A percentile compares a stretch with the other conserved stretches of the same genome.
Conservation (phyloP, 495 filamentous ascomycete species). For the Penicillium argentinense region DNA sequence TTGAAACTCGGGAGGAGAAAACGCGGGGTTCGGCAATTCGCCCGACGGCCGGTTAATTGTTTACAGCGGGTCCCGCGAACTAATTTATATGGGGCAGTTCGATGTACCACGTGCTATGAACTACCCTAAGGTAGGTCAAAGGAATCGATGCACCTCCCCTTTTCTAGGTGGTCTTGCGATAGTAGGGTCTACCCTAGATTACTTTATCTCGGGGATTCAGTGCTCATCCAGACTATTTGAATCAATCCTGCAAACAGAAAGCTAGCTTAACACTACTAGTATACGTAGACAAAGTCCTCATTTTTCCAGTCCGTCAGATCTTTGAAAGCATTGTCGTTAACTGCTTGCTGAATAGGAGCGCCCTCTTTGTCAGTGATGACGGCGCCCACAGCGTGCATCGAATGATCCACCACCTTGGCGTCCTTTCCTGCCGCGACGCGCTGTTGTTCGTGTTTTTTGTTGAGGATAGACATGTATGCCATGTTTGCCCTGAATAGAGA, state of each 20-base stretch:
- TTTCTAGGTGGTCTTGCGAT: no score
- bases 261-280: conserved; percentile 29
- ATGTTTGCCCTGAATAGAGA: conserved; percentile 30
- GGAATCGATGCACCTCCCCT: no score
- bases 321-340: conserved; percentile 52
- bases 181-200: no score
- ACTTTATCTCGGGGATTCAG: no score
- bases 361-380: conserved; percentile 40
- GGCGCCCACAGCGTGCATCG: conserved; percentile 42
- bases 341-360: conserved; percentile 39
- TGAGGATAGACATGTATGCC: conserved; percentile 47
- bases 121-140: no score
- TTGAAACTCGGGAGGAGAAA: conserved; percentile 11
- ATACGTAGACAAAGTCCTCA: conserved; percentile 61
- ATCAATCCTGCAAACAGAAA: background rate
- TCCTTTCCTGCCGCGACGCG: conserved; percentile 52
- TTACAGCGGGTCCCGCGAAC: background rate
- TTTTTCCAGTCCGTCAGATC: conserved; percentile 56
- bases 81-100: background rate
- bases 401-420: conserved; percentile 37
- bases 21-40: conserved; percentile 31
- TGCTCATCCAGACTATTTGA: no score
- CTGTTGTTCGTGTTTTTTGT: conserved; percentile 49
- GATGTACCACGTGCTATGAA: no score
- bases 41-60: conserved; percentile 17